phyloP scores from a whole-genome alignment of 495 filamentous ascomycete species.

The Tuber calosporum region DNA sequence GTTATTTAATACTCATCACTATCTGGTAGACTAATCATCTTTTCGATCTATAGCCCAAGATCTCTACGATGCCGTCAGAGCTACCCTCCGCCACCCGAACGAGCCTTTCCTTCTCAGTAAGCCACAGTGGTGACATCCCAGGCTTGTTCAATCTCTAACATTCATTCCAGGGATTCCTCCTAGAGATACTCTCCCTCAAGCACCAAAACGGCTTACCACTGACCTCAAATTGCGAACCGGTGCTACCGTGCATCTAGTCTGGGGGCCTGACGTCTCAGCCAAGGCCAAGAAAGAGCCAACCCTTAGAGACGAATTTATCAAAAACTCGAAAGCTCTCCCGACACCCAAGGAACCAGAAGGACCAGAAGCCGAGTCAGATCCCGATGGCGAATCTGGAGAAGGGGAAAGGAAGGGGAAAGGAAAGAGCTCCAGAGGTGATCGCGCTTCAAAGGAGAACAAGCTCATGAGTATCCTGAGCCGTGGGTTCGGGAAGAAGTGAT shows the following conservation, averaged over 20 bases:
- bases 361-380: slow-evolving; percentile 43
- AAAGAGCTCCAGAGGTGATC: slow-evolving; percentile 45
- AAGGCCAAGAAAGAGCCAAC: slow-evolving; percentile 48
- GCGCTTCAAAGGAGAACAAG: slow-evolving; percentile 48
- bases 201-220: slow-evolving; percentile 57
- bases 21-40: slow-evolving; percentile 42
- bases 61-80: slow-evolving; percentile 36
- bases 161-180: slow-evolving; percentile 36
- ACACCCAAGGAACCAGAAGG: slow-evolving; percentile 44
- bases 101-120: slow-evolving; percentile 51
- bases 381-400: slow-evolving; percentile 45
- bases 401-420: slow-evolving; percentile 42
- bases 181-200: slow-evolving; percentile 45
- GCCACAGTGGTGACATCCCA: not conserved
- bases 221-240: slow-evolving; percentile 61
- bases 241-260: slow-evolving; percentile 69
- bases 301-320: slow-evolving; percentile 59
- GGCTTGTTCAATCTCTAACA: slow-evolving; percentile 9
- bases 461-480: slow-evolving; percentile 40
- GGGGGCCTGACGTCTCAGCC: slow-evolving; percentile 54
- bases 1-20: slow-evolving; percentile 50
- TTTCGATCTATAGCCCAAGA: slow-evolving; percentile 43
- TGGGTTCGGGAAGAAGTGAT: slow-evolving; percentile 35
- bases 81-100: slow-evolving; percentile 41
- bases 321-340: slow-evolving; percentile 59